Evolutionary conservation across 1,284 basidiomycete genomes (phyloP), one percentile per base, ranked within the genome.

Genomic region (Mycena citricolor): DNA sequence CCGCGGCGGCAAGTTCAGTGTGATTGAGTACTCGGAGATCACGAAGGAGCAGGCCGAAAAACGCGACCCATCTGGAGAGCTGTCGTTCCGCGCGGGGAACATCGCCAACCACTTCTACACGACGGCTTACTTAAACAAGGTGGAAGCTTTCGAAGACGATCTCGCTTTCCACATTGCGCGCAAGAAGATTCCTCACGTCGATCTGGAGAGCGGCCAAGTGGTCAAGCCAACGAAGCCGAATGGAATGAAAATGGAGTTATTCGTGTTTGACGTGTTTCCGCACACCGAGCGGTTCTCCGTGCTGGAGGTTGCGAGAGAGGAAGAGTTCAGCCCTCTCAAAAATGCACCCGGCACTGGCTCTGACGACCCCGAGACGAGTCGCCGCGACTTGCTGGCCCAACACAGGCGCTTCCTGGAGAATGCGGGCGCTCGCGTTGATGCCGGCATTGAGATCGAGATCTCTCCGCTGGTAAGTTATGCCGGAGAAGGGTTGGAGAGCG

Each of bases 41-140:
- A 84, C 91, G 8, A 72, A 78, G 52, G 89, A 87, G 55, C 88
- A 97, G 63, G 83, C 94, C 11, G 89, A 91, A 62, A 73, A 77
- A 49, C 77, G 83, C 34, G 86, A 92, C 56, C 56, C 78, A 6
- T 78, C 78, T 0, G 87, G 84, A 42, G 83, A 90, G 51, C 81
- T 99, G 43, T 71, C 81, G 14, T 97, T 95, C 81, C 82, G 94
- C 49, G 95, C 94, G 3, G 97, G 81, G 40, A 99, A 99, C 73
- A 98, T 99, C 62, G 97, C 79, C 61, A 99, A 98, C 70, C 97
- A 99, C 70, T 97, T 98, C 68, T 99, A 97, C 73, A 95, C 94
- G 32, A 86, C 86, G 32, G 67, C 75, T 16, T 99, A 93, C 74
- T 78, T 99, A 47, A 79, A 88, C 49, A 66, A 72, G 24, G 85